phyloP scores from a whole-genome alignment of 2,329 filamentous ascomycete species.

The Trichoderma arundinaceum region DNA sequence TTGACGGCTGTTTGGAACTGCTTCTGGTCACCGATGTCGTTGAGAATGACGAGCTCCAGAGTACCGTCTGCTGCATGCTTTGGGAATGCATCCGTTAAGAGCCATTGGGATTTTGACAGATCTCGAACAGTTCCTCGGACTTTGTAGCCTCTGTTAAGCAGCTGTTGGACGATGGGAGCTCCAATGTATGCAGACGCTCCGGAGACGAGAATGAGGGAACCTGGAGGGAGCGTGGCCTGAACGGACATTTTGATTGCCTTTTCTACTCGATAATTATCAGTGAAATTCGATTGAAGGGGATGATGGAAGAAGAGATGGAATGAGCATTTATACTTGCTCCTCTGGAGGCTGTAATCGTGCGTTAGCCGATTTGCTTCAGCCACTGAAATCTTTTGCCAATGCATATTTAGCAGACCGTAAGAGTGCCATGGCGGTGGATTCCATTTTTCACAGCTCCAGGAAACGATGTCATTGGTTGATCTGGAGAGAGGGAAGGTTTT shows the following conservation, averaged over 20 bases:
- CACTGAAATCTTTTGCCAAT: no score
- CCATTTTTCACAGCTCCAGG: no score
- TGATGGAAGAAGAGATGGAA: background rate
- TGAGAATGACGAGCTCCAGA: background rate
- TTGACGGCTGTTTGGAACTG: background rate
- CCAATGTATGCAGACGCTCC: no score
- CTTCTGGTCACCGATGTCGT: background rate
- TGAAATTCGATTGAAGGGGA: background rate
- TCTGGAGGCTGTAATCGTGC: no score
- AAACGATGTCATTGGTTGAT: no score
- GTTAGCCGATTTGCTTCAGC: no score
- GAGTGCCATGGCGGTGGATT: no score
- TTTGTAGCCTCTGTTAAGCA: slow-evolving; percentile 46
- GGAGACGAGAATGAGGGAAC: slow-evolving; percentile 39
- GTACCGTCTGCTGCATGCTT: background rate
- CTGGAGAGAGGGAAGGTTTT: no score
- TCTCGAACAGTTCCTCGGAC: slow-evolving; percentile 47
- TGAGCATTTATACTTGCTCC: no score
- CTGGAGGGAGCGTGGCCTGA: background rate
- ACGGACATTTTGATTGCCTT: background rate
- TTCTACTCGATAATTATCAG: background rate
- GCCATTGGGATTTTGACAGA: background rate
- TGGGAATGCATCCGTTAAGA: background rate
- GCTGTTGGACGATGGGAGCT: slow-evolving; percentile 44
- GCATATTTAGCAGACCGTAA: no score